A percentile compares a stretch with the other conserved stretches of the same genome.
These are phyloP conservation scores for Gossypium bickii DNA, from an alignment of 345 rosid genomes.

Conservation along the genomic window DNA sequence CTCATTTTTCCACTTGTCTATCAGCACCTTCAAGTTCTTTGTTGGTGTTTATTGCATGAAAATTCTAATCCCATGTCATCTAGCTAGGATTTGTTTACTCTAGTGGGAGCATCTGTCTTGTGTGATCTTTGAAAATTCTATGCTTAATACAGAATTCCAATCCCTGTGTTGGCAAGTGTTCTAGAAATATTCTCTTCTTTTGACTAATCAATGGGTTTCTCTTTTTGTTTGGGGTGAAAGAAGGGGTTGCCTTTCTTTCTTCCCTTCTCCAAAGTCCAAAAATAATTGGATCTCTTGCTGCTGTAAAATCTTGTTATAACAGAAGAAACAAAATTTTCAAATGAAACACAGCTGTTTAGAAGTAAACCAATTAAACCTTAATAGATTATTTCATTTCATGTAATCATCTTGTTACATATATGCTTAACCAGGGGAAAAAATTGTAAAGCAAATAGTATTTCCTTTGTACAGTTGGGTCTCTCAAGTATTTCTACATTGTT, in stretches of 20 bases:
- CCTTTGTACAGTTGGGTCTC: conserved; percentile 5
- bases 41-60: not conserved
- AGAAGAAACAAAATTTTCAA: not conserved
- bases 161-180: not conserved
- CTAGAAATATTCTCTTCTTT: not conserved
- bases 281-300: too few relatives aligned
- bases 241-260: not conserved
- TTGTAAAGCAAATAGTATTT: conserved; percentile 2
- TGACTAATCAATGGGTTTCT: not conserved
- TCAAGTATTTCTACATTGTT: not conserved
- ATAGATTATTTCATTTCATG: not conserved
- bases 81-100: not conserved
- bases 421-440: not conserved
- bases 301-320: too few relatives aligned
- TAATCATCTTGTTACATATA: not conserved
- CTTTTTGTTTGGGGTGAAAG: not conserved
- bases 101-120: conserved; percentile 6
- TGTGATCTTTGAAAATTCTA: not conserved
- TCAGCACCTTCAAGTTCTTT: not conserved
- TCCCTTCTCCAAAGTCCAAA: not conserved
- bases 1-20: not conserved
- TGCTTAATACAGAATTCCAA: not conserved
- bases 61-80: not conserved
- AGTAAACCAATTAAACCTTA: not conserved
- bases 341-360: not conserved